Evolutionary conservation across 169 alveolate genomes (phyloP).

Genomic region (Plasmodium adleri): DNA sequence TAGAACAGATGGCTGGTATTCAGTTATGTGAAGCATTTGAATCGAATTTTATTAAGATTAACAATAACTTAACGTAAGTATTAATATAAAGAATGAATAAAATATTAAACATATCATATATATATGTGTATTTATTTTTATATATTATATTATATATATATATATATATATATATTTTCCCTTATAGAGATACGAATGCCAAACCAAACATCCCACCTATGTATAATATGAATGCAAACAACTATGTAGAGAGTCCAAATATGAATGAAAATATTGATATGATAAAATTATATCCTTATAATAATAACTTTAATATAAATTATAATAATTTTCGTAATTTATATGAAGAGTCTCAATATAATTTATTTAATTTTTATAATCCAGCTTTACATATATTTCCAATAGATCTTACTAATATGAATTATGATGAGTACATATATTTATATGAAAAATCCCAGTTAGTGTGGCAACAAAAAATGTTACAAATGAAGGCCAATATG

Average conservation of each 20-base stretch:
- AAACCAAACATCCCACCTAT: slow-evolving; percentile 7
- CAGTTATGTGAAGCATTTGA: slow-evolving; percentile 62
- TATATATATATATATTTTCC: neutral
- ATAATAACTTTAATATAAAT: slow-evolving; percentile 32
- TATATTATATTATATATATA: neutral
- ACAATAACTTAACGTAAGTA: slow-evolving; percentile 11
- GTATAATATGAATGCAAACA: slow-evolving; percentile 6
- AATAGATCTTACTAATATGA: slow-evolving; percentile 84
- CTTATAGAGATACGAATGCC: neutral
- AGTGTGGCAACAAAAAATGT: slow-evolving; percentile 60
- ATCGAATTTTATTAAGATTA: slow-evolving; percentile 31
- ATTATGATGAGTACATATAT: slow-evolving; percentile 82
- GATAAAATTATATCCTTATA: slow-evolving; percentile 30
- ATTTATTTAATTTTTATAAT: slow-evolving; percentile 80
- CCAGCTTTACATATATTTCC: slow-evolving; percentile 86
- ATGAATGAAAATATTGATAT: slow-evolving; percentile 23
- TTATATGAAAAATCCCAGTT: slow-evolving; percentile 78
- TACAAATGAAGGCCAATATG: slow-evolving; percentile 17
- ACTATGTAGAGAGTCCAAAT: neutral
- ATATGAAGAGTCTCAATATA: slow-evolving; percentile 60
- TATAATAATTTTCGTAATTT: slow-evolving; percentile 38
- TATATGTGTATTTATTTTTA: neutral
- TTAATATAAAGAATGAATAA: neutral
- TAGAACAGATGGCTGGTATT: slow-evolving; percentile 61
- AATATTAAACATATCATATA: neutral